Conservation (phyloP, 73 alveolate genomes). For the Urostyla sp. region DNA sequence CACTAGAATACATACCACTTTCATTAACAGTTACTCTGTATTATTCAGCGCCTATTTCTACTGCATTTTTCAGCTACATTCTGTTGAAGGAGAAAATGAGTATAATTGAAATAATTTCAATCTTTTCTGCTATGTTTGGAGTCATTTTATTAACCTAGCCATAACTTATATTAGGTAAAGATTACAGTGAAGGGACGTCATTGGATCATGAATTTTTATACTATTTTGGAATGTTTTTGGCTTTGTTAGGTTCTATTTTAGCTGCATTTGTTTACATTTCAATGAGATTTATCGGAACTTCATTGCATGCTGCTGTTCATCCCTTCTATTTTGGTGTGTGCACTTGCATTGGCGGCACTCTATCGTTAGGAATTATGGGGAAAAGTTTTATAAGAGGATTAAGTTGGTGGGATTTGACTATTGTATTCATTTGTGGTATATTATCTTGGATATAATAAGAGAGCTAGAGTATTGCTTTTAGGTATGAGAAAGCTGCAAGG, state of each 20-base stretch:
- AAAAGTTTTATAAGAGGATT: background rate
- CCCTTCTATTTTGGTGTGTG: constrained; percentile 27
- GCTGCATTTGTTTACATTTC: constrained; percentile 17
- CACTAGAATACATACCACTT: constrained; percentile 1
- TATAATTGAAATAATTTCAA: constrained; percentile 5
- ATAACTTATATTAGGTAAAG: background rate
- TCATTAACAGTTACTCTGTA: constrained; percentile 29
- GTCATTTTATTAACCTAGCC: constrained; percentile 22
- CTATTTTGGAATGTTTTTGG: constrained; percentile 18
- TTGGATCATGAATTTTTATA: background rate
- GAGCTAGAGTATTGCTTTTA: constrained; percentile 6
- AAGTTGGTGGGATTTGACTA: background rate
- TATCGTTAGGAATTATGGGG: no score
- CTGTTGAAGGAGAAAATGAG: constrained; percentile 2
- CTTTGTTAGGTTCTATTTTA: constrained; percentile 18
- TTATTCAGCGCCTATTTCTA: constrained; percentile 8
- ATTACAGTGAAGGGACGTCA: no score
- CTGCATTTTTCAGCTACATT: constrained; percentile 16
- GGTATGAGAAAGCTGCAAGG: constrained; percentile 31
- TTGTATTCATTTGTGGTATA: constrained; percentile 6
- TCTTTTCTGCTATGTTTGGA: constrained; percentile 43
- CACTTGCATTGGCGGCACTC: background rate
- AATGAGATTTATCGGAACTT: background rate
- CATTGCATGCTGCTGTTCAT: constrained; percentile 5
- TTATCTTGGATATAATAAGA: constrained; percentile 19